phyloP scores from a whole-genome alignment of 73 alveolate species.

The Tetrahymena elliotti region DNA sequence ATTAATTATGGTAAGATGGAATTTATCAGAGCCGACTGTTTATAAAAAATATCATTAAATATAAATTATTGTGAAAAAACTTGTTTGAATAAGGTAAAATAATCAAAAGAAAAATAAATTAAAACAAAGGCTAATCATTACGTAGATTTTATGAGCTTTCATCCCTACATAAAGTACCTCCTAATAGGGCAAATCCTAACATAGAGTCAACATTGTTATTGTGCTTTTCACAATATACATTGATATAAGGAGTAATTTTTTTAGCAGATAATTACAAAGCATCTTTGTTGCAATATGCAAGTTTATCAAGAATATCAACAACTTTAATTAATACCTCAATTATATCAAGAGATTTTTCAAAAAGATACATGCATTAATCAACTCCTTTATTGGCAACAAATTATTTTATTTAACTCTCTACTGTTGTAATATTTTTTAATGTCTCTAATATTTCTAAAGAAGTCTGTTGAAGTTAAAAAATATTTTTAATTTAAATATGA shows the following conservation, averaged over 20 bases:
- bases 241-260: neutral
- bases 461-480: neutral
- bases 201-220: neutral
- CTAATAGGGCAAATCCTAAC: neutral
- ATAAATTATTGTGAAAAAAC: neutral
- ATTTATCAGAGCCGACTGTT: neutral
- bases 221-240: neutral
- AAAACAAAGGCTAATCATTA: neutral
- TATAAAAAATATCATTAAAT: neutral
- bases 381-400: neutral
- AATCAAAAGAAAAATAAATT: neutral
- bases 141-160: neutral
- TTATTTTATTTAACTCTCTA: neutral
- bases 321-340: neutral
- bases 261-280: neutral
- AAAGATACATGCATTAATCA: neutral
- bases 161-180: neutral
- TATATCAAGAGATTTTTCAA: neutral
- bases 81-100: neutral
- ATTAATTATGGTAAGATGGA: neutral
- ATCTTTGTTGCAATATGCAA: neutral
- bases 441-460: neutral
- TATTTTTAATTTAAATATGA: too few species aligned
- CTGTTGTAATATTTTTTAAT: neutral
- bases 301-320: neutral